phyloP scores from a whole-genome alignment of 352 stramenopile genomes.

The Globisporangium irregulare region DNA sequence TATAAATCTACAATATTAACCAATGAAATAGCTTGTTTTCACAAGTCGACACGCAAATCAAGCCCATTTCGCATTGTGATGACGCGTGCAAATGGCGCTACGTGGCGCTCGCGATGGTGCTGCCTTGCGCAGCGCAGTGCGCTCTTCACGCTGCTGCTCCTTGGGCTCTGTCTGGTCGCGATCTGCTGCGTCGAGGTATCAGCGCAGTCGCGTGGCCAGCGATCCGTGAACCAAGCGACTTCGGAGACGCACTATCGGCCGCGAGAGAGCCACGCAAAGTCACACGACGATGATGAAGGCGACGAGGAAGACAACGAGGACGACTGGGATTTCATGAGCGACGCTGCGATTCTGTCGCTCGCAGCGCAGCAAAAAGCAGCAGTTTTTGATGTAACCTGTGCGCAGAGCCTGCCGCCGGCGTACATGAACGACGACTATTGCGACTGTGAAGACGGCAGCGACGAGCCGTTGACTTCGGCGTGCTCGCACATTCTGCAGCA shows the following conservation, averaged over 20 bases:
- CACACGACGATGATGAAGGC: constrained; percentile 30
- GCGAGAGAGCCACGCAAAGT: neutral
- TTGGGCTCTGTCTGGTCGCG: neutral
- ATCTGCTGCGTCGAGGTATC: neutral
- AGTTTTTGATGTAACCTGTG: constrained; percentile 24
- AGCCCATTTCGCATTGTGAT: neutral
- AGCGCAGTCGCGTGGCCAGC: neutral
- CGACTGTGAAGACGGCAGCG: constrained; percentile 89
- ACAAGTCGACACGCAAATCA: too few species aligned
- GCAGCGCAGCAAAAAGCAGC: constrained; percentile 16
- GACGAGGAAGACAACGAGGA: constrained; percentile 51
- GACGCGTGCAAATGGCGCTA: constrained; percentile 2
- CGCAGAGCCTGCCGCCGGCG: constrained; percentile 26
- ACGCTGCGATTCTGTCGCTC: constrained; percentile 36
- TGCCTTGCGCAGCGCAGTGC: neutral
- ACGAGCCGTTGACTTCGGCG: constrained; percentile 86
- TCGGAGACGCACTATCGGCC: neutral
- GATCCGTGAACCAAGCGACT: neutral
- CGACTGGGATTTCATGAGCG: constrained; percentile 60
- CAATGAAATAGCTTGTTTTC: neutral
- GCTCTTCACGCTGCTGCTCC: constrained; percentile 8
- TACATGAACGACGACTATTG: constrained; percentile 92
- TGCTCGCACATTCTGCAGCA: constrained; percentile 46
- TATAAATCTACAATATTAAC: neutral
- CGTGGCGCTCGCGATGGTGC: constrained; percentile 13